Conservation (phyloP, 805 yeast species). For the Myxozyma sirexii region DNA sequence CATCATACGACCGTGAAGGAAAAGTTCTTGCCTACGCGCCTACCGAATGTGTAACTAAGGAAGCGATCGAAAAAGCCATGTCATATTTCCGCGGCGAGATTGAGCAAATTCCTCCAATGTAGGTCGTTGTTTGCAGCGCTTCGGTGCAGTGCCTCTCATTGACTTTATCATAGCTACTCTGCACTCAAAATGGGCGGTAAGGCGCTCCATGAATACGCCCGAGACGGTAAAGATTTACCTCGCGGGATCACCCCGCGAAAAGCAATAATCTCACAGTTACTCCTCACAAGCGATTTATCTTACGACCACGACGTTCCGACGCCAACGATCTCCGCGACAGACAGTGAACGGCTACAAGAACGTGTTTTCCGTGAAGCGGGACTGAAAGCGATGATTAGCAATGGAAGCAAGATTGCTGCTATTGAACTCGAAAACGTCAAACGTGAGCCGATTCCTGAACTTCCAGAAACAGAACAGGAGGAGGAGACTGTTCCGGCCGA, state of each 20-base stretch:
- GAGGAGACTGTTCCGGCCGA: background rate
- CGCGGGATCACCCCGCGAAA: slow-evolving; percentile 75
- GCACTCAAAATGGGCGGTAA: slow-evolving; percentile 94
- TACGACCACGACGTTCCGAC: slow-evolving; percentile 57
- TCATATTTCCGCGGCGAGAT: slow-evolving; percentile 76
- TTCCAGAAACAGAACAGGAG: background rate
- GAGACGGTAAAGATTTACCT: slow-evolving; percentile 84
- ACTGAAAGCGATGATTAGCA: slow-evolving; percentile 13
- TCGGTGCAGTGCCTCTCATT: background rate
- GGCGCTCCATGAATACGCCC: slow-evolving; percentile 91
- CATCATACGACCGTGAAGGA: slow-evolving; percentile 94
- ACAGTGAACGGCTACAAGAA: slow-evolving; percentile 44
- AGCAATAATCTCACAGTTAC: slow-evolving; percentile 60
- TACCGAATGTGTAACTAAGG: slow-evolving; percentile 58
- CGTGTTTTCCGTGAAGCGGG: slow-evolving; percentile 47
- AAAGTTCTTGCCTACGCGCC: slow-evolving; percentile 64
- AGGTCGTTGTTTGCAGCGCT: background rate
- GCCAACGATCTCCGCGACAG: slow-evolving; percentile 43
- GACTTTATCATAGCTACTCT: slow-evolving; percentile 48
- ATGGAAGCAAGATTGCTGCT: slow-evolving; percentile 15
- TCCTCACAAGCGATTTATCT: slow-evolving; percentile 54
- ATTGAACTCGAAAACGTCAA: slow-evolving; percentile 14
- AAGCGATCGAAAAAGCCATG: slow-evolving; percentile 53
- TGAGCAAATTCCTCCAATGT: slow-evolving; percentile 92
- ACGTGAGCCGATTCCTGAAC: slow-evolving; percentile 12